These are phyloP conservation scores for Fusarium sp. DNA, from an alignment of 2,329 filamentous ascomycete genomes.

Conservation along the genomic window DNA sequence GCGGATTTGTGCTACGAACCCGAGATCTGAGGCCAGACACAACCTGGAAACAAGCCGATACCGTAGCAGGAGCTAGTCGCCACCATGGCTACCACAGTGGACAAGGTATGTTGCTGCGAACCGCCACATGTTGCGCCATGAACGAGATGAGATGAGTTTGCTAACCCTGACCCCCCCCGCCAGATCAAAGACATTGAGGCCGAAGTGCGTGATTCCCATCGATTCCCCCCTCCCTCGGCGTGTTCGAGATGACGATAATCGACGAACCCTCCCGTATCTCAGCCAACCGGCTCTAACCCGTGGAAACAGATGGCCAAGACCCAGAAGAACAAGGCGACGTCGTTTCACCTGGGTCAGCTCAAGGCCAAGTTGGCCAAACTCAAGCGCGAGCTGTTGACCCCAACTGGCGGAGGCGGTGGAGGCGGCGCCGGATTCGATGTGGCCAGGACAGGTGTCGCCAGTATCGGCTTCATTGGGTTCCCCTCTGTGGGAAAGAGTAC, in stretches of 20 bases:
- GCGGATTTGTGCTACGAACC: constrained; percentile 34
- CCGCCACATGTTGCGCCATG: constrained; percentile 3
- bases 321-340: constrained; percentile 97
- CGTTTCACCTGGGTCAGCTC: constrained; percentile 92
- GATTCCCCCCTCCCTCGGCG: constrained; percentile 20
- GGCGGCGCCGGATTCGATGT: constrained; percentile 91
- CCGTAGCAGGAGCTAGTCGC: constrained; percentile 37
- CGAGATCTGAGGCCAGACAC: constrained; percentile 33
- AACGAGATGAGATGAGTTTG: constrained; percentile 29
- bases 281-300: constrained; percentile 30
- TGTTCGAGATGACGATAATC: constrained; percentile 15
- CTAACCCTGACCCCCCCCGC: constrained; percentile 50
- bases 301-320: constrained; percentile 85
- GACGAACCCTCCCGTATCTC: background rate
- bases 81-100: constrained; percentile 95
- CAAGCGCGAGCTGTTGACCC: constrained; percentile 94
- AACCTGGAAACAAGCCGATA: constrained; percentile 18
- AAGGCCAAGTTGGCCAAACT: constrained; percentile 99
- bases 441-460: constrained; percentile 95
- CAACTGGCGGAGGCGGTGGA: constrained; percentile 83
- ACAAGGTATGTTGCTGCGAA: constrained; percentile 75
- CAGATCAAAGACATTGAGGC: constrained; percentile 97
- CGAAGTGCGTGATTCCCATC: constrained; percentile 73
- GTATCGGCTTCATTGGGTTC: constrained; percentile 97
- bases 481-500: constrained; percentile 99